These are phyloP conservation scores for Populus hybrid DNA, from an alignment of 441 rosid species.

Conservation along the genomic window DNA sequence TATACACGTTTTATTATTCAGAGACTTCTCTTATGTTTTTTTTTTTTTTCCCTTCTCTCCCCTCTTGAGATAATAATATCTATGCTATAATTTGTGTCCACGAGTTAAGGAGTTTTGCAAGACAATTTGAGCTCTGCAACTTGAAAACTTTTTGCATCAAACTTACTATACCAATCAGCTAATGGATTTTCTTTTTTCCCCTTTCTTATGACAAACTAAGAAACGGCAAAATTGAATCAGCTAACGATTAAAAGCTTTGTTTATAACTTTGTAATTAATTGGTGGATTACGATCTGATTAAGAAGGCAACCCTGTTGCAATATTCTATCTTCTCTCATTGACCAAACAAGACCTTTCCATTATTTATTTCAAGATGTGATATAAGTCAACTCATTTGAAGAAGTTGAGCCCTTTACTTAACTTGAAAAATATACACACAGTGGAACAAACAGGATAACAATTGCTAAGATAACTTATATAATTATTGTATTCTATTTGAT, in stretches of 20 bases:
- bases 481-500: too few relatives aligned
- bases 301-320: background rate
- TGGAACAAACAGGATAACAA: too few relatives aligned
- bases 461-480: too few relatives aligned
- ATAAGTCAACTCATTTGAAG: background rate
- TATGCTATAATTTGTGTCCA: too few relatives aligned
- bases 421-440: background rate
- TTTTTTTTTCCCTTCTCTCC: too few relatives aligned
- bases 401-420: background rate
- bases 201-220: background rate
- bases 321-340: slow-evolving; percentile 7
- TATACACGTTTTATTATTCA: too few relatives aligned
- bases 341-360: background rate
- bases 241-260: too few relatives aligned
- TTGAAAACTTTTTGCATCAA: background rate
- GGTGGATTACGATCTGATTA: background rate
- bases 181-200: background rate
- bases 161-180: background rate
- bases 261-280: too few relatives aligned
- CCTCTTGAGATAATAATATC: too few relatives aligned
- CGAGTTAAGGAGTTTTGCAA: background rate
- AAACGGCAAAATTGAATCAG: too few relatives aligned
- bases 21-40: too few relatives aligned
- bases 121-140: background rate
- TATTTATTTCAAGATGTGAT: background rate